phyloP scores from a whole-genome alignment of 306 rosid species.

The Sicyos baderoa region DNA sequence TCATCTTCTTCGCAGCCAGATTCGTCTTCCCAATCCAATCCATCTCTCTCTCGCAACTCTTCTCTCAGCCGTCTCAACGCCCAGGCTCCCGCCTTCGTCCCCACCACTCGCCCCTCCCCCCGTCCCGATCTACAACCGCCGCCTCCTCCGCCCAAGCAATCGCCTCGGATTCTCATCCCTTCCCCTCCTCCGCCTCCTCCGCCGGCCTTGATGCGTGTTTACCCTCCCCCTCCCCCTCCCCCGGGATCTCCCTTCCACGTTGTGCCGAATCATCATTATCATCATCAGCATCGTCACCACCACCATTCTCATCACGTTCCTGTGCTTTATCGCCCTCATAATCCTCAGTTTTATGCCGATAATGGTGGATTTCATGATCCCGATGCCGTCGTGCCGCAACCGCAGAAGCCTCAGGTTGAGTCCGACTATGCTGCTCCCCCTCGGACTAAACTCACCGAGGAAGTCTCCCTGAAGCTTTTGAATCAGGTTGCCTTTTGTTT shows the following conservation, averaged over 20 bases:
- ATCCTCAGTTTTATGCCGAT: slow-evolving; percentile 29
- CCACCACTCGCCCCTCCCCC: slow-evolving; percentile 43
- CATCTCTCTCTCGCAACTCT: slow-evolving; percentile 41
- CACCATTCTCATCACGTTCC: slow-evolving; percentile 38
- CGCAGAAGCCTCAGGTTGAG: slow-evolving; percentile 34
- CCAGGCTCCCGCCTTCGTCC: slow-evolving; percentile 80
- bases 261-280: slow-evolving; percentile 45
- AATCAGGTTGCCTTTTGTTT: slow-evolving; percentile 52
- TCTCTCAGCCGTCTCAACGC: slow-evolving; percentile 89
- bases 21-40: slow-evolving; percentile 31
- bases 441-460: slow-evolving; percentile 60
- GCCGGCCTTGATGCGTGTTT: slow-evolving; percentile 34
- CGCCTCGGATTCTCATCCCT: slow-evolving; percentile 32
- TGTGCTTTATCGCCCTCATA: slow-evolving; percentile 49
- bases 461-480: slow-evolving; percentile 55
- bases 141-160: slow-evolving; percentile 10
- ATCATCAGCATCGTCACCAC: slow-evolving; percentile 21
- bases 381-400: slow-evolving; percentile 32
- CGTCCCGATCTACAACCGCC: slow-evolving; percentile 40
- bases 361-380: slow-evolving; percentile 32
- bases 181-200: slow-evolving; percentile 41
- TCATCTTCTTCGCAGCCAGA: not conserved
- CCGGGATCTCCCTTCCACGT: slow-evolving; percentile 38
- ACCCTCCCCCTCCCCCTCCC: slow-evolving; percentile 27
- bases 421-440: slow-evolving; percentile 39